Base-by-base conservation (phyloP, 208 protist genomes). In the Tritrichomonas musculus region DNA sequence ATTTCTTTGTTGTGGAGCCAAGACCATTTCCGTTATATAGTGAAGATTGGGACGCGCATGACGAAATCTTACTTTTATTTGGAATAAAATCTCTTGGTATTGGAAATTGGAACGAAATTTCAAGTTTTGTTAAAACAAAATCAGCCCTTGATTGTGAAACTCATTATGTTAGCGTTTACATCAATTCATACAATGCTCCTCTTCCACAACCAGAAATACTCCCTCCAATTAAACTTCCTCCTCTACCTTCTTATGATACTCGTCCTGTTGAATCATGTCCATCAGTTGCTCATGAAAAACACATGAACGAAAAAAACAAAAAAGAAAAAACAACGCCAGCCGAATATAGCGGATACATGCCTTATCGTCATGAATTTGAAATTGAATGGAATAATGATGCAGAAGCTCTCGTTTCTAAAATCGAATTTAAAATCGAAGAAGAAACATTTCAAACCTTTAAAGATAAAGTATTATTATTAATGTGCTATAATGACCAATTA, bases 311-410 rank as follows among this genome's bases (percentile, higher is more conserved):
- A 36, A 88, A 88, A 47, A 53, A 60, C 39, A 60, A 53, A 27
- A 88, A 88, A 60, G 47, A 88, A 88, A 47, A 20, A 27, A 57
- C 77, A 41, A 57, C n/a, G 1, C 77, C 77, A 20, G 77, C 77
- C 5, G 77, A 88, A 88, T 88, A 60, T 88, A 41, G 17, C 13
- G 77, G 77, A 17, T 88, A 47, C 41, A 88, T 88, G 77, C 77
- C 77, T 60, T 88, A 88, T 60, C 77, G 77, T 39, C 77, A 88
- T 39, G 77, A 88, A 36, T 88, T 88, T 27, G 77, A 88, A 20
- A 57, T n/a, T 30, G 77, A 88, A 39, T 88, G 8, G 11, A 88
- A 88, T 39, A 88, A 88, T 50, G 77, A 88, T 20, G 77, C 77
- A 39, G 77, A 88, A 57, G 27, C 33, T 39, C 41, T 88, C 4